A percentile compares a stretch with the other conserved stretches of the same genome.
These are phyloP conservation scores for Bromus sterilis DNA, from an alignment of 176 grass and related monocot genomes.

Conservation along the genomic window DNA sequence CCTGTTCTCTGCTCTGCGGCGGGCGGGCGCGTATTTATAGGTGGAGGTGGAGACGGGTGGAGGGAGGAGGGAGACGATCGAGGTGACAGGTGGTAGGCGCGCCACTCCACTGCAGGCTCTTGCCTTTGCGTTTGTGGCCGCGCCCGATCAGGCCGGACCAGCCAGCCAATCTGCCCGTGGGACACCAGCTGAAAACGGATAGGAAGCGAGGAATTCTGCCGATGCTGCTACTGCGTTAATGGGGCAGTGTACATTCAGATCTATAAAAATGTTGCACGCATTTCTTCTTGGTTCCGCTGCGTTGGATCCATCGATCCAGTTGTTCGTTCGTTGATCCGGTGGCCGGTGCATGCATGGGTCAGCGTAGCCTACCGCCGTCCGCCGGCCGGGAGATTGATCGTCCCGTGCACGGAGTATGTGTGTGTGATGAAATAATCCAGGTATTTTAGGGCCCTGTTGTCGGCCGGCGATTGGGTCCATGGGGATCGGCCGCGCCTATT, in stretches of 20 bases:
- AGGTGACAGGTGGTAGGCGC: constrained; percentile 24
- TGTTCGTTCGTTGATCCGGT: neutral
- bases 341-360: neutral
- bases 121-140: constrained; percentile 39
- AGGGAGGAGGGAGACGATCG: neutral
- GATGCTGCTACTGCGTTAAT: too few relatives aligned
- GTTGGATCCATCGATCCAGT: neutral
- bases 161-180: neutral
- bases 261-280: neutral
- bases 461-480: neutral
- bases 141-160: neutral
- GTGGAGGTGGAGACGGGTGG: neutral
- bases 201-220: neutral
- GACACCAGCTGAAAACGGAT: neutral
- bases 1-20: constrained; percentile 13
- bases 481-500: neutral
- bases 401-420: neutral
- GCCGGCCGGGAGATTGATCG: constrained; percentile 1
- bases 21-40: constrained; percentile 31
- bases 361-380: neutral
- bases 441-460: neutral
- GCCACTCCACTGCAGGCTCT: neutral
- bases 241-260: neutral
- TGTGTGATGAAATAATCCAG: neutral
- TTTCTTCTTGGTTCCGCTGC: neutral